phyloP scores from a whole-genome alignment of 1,284 basidiomycete genomes.

The Cutaneotrichosporon sp. region DNA sequence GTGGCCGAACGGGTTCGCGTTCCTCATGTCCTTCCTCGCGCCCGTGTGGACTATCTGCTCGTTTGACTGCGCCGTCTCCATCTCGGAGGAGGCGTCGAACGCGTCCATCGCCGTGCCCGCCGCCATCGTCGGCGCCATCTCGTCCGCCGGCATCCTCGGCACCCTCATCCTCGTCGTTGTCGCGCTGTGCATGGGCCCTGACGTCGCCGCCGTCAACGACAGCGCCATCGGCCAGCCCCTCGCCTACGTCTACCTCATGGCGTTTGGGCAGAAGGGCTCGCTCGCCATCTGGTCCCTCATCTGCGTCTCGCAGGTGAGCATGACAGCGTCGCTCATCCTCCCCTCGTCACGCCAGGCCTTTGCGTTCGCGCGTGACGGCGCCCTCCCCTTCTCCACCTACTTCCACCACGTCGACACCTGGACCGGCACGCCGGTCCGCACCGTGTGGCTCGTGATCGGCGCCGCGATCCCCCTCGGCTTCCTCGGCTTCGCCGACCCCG shows the following conservation, averaged over 20 bases:
- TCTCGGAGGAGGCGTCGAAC: constrained; percentile 71
- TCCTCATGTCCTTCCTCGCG: constrained; percentile 71
- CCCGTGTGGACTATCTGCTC: constrained; percentile 73
- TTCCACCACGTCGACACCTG: constrained; percentile 51
- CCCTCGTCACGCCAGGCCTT: constrained; percentile 63
- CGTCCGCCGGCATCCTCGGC: constrained; percentile 65
- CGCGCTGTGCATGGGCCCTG: constrained; percentile 58
- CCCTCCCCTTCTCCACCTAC: constrained; percentile 69
- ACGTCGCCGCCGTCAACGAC: constrained; percentile 61
- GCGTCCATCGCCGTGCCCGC: constrained; percentile 67
- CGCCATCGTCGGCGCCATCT: constrained; percentile 66
- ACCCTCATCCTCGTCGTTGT: constrained; percentile 40
- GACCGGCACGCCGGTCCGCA: constrained; percentile 41
- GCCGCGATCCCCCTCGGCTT: constrained; percentile 41
- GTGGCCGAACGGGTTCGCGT: constrained; percentile 72
- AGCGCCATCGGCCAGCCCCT: constrained; percentile 68
- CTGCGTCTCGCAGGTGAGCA: constrained; percentile 30
- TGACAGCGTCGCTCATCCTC: constrained; percentile 43
- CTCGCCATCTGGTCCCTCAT: constrained; percentile 53
- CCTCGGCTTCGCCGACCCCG: constrained; percentile 43
- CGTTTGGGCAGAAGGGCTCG: constrained; percentile 52
- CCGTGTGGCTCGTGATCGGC: constrained; percentile 46
- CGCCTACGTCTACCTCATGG: constrained; percentile 49
- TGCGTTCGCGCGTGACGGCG: constrained; percentile 66
- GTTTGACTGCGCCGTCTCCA: constrained; percentile 67